Conservation (phyloP, 2,329 filamentous ascomycete genomes). For the Allantophomopsis cytisporea region DNA sequence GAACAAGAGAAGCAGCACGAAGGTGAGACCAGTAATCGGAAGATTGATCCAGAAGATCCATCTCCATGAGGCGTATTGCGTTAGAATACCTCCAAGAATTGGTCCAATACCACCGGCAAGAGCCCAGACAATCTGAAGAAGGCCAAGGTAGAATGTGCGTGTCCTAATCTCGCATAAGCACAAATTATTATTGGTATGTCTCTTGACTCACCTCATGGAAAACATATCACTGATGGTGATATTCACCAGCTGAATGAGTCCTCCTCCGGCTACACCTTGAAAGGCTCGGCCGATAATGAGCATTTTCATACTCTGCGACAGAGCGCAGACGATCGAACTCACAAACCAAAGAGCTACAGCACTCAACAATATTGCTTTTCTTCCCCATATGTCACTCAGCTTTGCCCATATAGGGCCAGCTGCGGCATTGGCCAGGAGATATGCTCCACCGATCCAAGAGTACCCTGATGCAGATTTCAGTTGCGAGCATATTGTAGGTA, state of each 20-base stretch:
- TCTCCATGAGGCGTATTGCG: conserved; percentile 16
- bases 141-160: conserved; percentile 45
- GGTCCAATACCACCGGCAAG: conserved; percentile 33
- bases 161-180: conserved; percentile 9
- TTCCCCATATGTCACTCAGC: conserved; percentile 37
- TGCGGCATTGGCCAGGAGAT: conserved; percentile 52
- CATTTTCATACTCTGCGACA: conserved; percentile 30
- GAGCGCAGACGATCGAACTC: conserved; percentile 31
- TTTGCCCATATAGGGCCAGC: conserved; percentile 55
- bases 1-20: conserved; percentile 3
- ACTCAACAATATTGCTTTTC: conserved; percentile 31
- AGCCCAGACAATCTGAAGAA: conserved; percentile 47
- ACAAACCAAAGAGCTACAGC: conserved; percentile 32
- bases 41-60: conserved; percentile 7
- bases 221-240: conserved; percentile 52
- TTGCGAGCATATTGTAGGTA: conserved; percentile 38
- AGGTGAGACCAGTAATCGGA: conserved; percentile 2
- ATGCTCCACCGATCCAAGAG: conserved; percentile 61
- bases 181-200: no score
- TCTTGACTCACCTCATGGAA: conserved; percentile 27
- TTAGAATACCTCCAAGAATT: conserved; percentile 24
- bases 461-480: conserved; percentile 34
- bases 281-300: conserved; percentile 46
- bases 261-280: conserved; percentile 50
- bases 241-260: conserved; percentile 48